phyloP scores from a whole-genome alignment of 208 protist genomes.

The Wallacemonas sp. region DNA sequence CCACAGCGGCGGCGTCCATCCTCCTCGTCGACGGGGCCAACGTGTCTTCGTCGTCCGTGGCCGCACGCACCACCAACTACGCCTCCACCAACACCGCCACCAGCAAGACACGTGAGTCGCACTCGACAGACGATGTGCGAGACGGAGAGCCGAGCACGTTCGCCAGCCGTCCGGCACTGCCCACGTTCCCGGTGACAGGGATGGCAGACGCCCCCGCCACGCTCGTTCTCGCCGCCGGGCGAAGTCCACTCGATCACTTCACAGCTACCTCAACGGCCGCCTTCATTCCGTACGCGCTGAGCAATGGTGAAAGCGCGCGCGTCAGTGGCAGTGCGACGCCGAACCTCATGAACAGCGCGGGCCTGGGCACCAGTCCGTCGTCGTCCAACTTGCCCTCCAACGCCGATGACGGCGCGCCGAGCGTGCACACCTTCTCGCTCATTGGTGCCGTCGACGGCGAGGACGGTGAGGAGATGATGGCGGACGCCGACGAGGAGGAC shows the following conservation, averaged over 20 bases:
- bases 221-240: neutral
- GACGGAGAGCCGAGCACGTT: no score
- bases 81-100: no score
- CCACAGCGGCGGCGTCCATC: neutral
- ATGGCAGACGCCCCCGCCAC: neutral
- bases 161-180: no score
- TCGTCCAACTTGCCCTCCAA: neutral
- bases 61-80: no score
- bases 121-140: no score
- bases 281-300: neutral
- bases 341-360: neutral
- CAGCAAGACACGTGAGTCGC: no score
- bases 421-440: neutral
- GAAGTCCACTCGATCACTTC: conserved; percentile 7
- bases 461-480: neutral
- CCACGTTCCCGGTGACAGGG: no score
- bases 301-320: neutral
- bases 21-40: no score
- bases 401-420: neutral
- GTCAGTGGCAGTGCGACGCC: neutral
- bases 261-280: neutral
- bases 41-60: no score
- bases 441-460: neutral
- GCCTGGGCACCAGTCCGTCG: neutral
- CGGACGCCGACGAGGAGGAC: conserved; percentile 2